Evolutionary conservation across 2,329 filamentous ascomycete genomes (phyloP).

Genomic region (Myrmaecium sp.): DNA sequence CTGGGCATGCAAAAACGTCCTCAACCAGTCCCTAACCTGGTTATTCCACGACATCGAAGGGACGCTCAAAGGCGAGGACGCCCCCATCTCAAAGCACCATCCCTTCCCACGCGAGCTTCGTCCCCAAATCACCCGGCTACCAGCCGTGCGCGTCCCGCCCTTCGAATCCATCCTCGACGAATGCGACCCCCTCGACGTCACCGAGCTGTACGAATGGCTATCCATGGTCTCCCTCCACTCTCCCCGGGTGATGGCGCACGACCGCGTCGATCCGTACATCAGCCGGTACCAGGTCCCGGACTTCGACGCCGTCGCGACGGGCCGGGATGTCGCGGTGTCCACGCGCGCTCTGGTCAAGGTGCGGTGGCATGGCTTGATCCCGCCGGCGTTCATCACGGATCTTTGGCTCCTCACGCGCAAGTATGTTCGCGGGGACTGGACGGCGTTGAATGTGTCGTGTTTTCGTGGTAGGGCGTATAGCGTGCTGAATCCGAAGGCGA

Average conservation of each 20-base stretch:
- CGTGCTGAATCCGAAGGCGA: too few species aligned
- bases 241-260: constrained; percentile 39
- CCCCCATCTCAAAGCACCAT: constrained; percentile 14
- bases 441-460: constrained; percentile 13
- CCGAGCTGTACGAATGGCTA: constrained; percentile 58
- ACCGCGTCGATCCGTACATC: constrained; percentile 51
- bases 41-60: constrained; percentile 47
- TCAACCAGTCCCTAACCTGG: constrained; percentile 55
- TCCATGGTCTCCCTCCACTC: constrained; percentile 49
- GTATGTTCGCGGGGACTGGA: constrained; percentile 13
- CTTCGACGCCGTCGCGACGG: constrained; percentile 6
- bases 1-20: constrained; percentile 63
- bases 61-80: not conserved
- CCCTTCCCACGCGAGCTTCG: constrained; percentile 14
- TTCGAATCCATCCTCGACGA: constrained; percentile 17
- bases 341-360: constrained; percentile 16
- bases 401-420: constrained; percentile 12
- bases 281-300: constrained; percentile 48
- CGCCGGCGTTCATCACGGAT: constrained; percentile 16
- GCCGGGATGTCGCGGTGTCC: constrained; percentile 2
- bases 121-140: constrained; percentile 10
- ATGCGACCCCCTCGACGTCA: constrained; percentile 43
- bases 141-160: constrained; percentile 13
- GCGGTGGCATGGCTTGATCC: constrained; percentile 27
- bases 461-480: constrained; percentile 15